A percentile compares a stretch with the other conserved stretches of the same genome.
phyloP scores from a whole-genome alignment of 164 flowering plant genomes.

The Litsea cubeba region DNA sequence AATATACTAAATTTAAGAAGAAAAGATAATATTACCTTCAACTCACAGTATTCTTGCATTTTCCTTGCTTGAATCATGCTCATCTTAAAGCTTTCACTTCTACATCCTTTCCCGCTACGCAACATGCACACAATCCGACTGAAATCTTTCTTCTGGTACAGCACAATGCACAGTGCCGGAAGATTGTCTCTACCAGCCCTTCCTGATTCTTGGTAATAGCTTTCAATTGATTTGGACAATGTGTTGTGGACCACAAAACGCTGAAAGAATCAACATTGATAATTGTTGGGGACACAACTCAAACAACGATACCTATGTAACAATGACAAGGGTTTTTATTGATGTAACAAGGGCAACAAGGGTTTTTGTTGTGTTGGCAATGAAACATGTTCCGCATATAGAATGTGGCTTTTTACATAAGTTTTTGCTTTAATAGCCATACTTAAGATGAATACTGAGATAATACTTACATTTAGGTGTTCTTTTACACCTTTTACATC shows the following conservation, averaged over 20 bases:
- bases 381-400: background rate
- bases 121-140: constrained; percentile 92
- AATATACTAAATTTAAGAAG: background rate
- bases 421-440: no score
- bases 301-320: background rate
- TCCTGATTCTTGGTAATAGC: constrained; percentile 98
- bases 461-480: background rate
- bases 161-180: constrained; percentile 63
- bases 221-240: constrained; percentile 92
- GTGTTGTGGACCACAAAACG: constrained; percentile 93
- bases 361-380: background rate
- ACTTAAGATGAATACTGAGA: no score
- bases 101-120: constrained; percentile 57
- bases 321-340: background rate
- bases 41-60: constrained; percentile 90
- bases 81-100: constrained; percentile 54
- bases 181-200: constrained; percentile 92
- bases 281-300: background rate
- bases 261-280: constrained; percentile 29
- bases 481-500: no score
- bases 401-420: background rate
- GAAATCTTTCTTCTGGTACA: constrained; percentile 97
- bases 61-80: constrained; percentile 81
- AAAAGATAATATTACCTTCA: constrained; percentile 47
- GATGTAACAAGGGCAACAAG: background rate